Base-by-base conservation (phyloP, 2,329 filamentous ascomycete species). In the Calycina herbarum region DNA sequence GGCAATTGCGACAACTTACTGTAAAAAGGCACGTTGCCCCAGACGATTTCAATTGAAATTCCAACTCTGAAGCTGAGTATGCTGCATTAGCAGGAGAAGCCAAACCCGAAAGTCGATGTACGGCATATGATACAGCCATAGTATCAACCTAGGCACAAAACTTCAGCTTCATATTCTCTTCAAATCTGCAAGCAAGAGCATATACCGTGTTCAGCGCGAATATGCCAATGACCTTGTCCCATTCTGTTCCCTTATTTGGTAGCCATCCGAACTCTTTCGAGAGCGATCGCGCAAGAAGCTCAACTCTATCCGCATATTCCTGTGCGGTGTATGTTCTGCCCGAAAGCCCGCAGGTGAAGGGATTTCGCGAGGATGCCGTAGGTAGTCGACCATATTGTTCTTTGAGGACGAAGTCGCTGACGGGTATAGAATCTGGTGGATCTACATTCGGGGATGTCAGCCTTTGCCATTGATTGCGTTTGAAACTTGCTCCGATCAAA, bases 21-120 rank as follows among this genome's bases (percentile, higher is more conserved):
- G 94, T 97, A 42, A 91, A 85, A 6, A 97, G 78, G 0, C 85
- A 90, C 74, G 87, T 91, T 38, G 92, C 91, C 0, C 86, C 85
- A 0, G 89, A 89, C 77, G 95, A 90, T 73, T 87, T 87, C 65
- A 97, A 83, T 79, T 97, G 94, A 74, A 91, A 93, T 8, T 89
- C 87, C 29, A 97, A 83, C 78, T 97, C 94, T 6, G 91, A 86
- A 27, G 86, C 86, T 0, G 91, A 96, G 78, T 96, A 97, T 5
- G 88, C 86, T 29, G 93, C 93, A 75, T 97, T 97, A 2, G 92
- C 93, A 0, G 94, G 93, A 24, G 89, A 91, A 15, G 91, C 82
- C 64, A 92, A 80, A 45, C 91, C 93, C n/a, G 87, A 87, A 15
- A 94, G 79, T 64, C 89, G 84, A 76, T 94, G 92, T 17, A 91